Base-by-base conservation (phyloP, 2,329 filamentous ascomycete genomes). In the Beauveria rudraprayagi region DNA sequence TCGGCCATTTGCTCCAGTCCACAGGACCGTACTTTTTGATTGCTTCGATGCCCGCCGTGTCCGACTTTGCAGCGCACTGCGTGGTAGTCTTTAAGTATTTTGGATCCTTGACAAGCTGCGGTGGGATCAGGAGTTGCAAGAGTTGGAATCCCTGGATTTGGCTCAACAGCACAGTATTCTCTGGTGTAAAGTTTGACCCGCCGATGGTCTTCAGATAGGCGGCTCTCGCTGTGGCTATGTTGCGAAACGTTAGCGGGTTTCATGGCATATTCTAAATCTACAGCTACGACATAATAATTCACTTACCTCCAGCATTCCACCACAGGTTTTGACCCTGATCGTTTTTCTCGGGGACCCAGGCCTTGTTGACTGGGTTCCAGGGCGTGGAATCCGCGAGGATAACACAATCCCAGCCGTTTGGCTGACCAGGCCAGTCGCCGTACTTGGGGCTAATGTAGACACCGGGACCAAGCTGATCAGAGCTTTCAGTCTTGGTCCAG, bases 41-140 rank as follows among this genome's bases (percentile, higher is more conserved):
- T 10, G 51, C 51, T 3, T n/a, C 24, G 16, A 54, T 19, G 34
- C 51, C 51, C 19, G 34, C 34, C 34, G 5, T n/a, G 37, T 54
- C 51, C 51, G 51, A 41, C 51, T 54, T 54, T 9, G 51, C 51
- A 24, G 51, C 51, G 51, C 51, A 54, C 22, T 54, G 51, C 51
- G 51, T 54, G 19, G 17, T 41, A 9, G 51, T 54, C 22, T 41
- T 41, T 6, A 54, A 16, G 19, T 9, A 10, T 10, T 41, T 41
- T 1, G 19, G 51, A 19, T 54, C 17, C n/a, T 40, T 24, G 19
- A 54, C n/a, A 0, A 54, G 19, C 34, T 54, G 8, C 5, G 34
- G 34, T 3, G 51, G 51, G n/a, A 54, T 54, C 19, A 54, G 9
- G 19, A 54, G 34, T 14, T 54, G 51, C 51, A 54, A 26, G 19